Percentiles rank a stretch among this genome's conserved stretches.
Conservation (phyloP, 129 eudicot species). For the Smallanthus sonchifolius region DNA sequence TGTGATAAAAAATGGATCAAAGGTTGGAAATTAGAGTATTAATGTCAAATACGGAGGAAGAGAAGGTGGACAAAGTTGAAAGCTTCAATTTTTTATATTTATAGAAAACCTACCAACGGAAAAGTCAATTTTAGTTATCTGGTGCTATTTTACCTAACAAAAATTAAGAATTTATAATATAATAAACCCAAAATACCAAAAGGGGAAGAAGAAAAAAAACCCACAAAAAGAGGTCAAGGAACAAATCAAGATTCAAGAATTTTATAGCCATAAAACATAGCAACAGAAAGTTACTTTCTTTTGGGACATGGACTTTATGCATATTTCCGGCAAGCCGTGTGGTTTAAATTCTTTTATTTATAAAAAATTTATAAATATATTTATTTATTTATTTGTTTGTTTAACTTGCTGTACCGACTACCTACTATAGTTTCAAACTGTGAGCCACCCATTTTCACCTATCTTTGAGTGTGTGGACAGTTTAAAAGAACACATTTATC, state of each 20-base stretch:
- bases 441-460: not conserved
- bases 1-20: not conserved
- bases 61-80: slow-evolving; percentile 25
- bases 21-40: not conserved
- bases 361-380: too few relatives aligned
- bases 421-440: not conserved
- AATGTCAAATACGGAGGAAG: slow-evolving; percentile 12
- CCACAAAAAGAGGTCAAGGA: not conserved
- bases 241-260: slow-evolving; percentile 3
- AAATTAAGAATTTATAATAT: not conserved
- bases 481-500: not conserved
- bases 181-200: not conserved
- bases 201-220: slow-evolving; percentile 1
- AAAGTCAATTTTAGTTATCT: slow-evolving; percentile 25
- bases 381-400: too few relatives aligned
- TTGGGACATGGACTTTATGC: slow-evolving; percentile 8
- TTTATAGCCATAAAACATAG: not conserved
- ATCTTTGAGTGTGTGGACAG: not conserved
- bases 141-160: slow-evolving; percentile 16
- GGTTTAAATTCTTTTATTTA: not conserved
- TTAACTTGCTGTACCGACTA: not conserved
- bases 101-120: slow-evolving; percentile 14
- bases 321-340: slow-evolving; percentile 1
- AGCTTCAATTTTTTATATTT: not conserved
- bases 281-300: not conserved